Conservation (phyloP, 805 yeast species). For the Starmera caribaea region DNA sequence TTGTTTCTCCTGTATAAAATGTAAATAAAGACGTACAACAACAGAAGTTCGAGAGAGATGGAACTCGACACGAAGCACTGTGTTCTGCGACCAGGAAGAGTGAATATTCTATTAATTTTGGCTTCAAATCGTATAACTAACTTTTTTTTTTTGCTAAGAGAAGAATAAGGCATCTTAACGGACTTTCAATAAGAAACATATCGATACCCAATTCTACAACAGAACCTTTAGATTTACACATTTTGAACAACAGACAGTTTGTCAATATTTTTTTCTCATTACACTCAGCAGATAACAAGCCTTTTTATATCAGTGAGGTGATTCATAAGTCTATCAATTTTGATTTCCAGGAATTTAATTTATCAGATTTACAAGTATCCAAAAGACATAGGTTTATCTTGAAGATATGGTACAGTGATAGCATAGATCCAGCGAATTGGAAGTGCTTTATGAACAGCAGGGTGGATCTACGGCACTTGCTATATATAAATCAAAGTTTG, state of each 20-base stretch:
- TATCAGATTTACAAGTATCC: slow-evolving; percentile 4
- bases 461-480: slow-evolving; percentile 20
- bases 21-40: no score
- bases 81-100: no score
- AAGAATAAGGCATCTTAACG: no score
- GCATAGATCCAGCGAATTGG: slow-evolving; percentile 13
- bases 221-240: slow-evolving; percentile 19
- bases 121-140: no score
- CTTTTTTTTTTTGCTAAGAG: no score
- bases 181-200: no score
- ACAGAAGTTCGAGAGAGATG: no score
- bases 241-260: slow-evolving; percentile 18
- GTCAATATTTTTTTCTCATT: slow-evolving; percentile 27
- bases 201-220: no score
- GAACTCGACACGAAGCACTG: no score
- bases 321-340: slow-evolving; percentile 19
- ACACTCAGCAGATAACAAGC: slow-evolving; percentile 18
- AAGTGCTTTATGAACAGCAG: slow-evolving; percentile 14
- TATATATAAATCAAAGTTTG: slow-evolving; percentile 22
- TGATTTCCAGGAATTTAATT: slow-evolving; percentile 19
- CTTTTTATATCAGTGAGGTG: slow-evolving; percentile 28
- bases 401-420: slow-evolving; percentile 13
- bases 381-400: slow-evolving; percentile 7
- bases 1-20: no score
- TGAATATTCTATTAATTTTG: no score